phyloP scores from a whole-genome alignment of 768 basidiomycete species.

The Tremella mesenterica region DNA sequence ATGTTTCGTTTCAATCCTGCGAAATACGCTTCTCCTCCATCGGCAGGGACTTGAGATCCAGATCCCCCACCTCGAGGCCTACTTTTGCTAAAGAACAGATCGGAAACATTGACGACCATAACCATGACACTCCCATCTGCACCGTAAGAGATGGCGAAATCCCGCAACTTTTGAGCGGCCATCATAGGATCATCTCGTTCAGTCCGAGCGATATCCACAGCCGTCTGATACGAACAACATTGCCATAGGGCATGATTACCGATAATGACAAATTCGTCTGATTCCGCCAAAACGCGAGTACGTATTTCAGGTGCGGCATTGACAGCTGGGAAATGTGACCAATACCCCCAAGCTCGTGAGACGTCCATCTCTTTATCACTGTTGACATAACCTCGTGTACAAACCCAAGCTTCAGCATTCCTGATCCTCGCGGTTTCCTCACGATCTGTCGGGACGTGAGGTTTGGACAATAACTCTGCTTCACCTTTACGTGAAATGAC shows the following conservation, averaged over 20 bases:
- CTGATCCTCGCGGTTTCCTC: slow-evolving; percentile 79
- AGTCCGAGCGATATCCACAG: slow-evolving; percentile 84
- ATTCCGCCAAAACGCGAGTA: slow-evolving; percentile 60
- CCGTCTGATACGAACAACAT: slow-evolving; percentile 84
- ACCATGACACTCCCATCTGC: slow-evolving; percentile 92
- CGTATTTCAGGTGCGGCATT: slow-evolving; percentile 77
- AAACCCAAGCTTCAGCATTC: slow-evolving; percentile 86
- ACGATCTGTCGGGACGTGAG: slow-evolving; percentile 84
- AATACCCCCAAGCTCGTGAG: slow-evolving; percentile 91
- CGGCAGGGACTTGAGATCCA: slow-evolving; percentile 7
- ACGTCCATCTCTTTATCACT: slow-evolving; percentile 82
- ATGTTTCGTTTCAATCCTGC: slow-evolving; percentile 23
- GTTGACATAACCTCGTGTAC: slow-evolving; percentile 79
- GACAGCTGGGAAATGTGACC: slow-evolving; percentile 76
- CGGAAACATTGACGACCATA: slow-evolving; percentile 83
- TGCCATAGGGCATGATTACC: slow-evolving; percentile 92
- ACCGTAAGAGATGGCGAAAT: slow-evolving; percentile 94
- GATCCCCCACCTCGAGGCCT: slow-evolving; percentile 44
- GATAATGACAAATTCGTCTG: slow-evolving; percentile 93
- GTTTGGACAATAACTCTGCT: slow-evolving; percentile 63
- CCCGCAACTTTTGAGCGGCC: slow-evolving; percentile 91
- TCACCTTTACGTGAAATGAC: slow-evolving; percentile 68
- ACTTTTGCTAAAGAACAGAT: slow-evolving; percentile 53
- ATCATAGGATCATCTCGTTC: slow-evolving; percentile 68
- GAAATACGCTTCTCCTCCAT: slow-evolving; percentile 41